These are phyloP conservation scores for Letharia columbiana DNA, from an alignment of 495 filamentous ascomycete genomes.

Conservation along the genomic window DNA sequence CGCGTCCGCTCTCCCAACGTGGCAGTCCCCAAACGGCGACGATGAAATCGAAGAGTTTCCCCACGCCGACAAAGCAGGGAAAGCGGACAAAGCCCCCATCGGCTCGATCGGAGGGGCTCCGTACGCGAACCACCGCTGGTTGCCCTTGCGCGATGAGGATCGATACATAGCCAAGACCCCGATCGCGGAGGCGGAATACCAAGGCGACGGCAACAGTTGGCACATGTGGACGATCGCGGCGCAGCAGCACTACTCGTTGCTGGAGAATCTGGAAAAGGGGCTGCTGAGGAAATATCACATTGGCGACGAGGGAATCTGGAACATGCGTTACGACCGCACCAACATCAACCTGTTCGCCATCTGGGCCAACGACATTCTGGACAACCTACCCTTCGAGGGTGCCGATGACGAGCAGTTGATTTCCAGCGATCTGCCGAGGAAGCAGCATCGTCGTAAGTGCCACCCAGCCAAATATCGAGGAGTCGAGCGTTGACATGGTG, in stretches of 20 bases:
- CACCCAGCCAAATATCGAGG: background rate
- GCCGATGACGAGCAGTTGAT: constrained; percentile 25
- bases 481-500: background rate
- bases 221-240: constrained; percentile 40
- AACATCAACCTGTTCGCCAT: constrained; percentile 43
- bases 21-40: constrained; percentile 19
- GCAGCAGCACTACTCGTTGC: constrained; percentile 42
- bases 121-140: constrained; percentile 38
- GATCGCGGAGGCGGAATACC: constrained; percentile 27
- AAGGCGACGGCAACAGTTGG: constrained; percentile 29
- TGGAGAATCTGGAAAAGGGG: constrained; percentile 39
- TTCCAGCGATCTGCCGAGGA: constrained; percentile 19
- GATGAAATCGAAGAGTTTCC: constrained; percentile 13
- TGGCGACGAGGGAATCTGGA: constrained; percentile 32
- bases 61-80: background rate
- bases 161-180: constrained; percentile 35
- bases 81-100: constrained; percentile 4
- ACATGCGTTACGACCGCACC: constrained; percentile 37
- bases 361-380: constrained; percentile 36
- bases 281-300: constrained; percentile 37
- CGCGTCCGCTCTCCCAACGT: constrained; percentile 23
- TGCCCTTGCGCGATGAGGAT: constrained; percentile 30
- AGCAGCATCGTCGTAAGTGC: constrained; percentile 18
- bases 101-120: constrained; percentile 26
- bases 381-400: constrained; percentile 23